Evolutionary conservation across 257 asterid species (phyloP), one percentile per base, ranked within the genome.

Genomic region (Knoxia roxburghii): DNA sequence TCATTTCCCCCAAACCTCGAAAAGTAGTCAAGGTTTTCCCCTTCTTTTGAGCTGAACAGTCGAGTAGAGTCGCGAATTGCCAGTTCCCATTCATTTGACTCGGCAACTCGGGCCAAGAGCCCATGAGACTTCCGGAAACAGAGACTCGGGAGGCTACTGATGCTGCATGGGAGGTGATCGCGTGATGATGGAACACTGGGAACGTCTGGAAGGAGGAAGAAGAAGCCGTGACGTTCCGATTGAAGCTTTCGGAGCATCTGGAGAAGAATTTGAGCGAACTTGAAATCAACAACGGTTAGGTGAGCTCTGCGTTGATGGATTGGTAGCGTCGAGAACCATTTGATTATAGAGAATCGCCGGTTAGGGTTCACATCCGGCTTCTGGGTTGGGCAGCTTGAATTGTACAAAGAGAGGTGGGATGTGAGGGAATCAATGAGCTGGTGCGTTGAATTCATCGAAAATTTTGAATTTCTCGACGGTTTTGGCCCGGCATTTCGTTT

Each of bases 231-330:
- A 65, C 95, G 96, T 45, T 61, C 61, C 7, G 83, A 72, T 39
- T 63, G 74, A 52, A 90, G 77, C 73, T 85, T 85, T 46, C 68
- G 78, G 64, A 79, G 78, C 97, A 93, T 93, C 70, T 86, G 90
- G 20, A 85, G 68, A 57, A 93, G 79, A 68, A 84, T 69, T 58
- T 84, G 72, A 23, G 85, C 71, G 80, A 88, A 85, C 71, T 75
- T 77, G 4, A 81, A 69, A 72, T 86, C 88, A 17, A 86, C 75
- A 18, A 64, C 66, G 6, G 97, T 88, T 6, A 93, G 84, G 65
- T 88, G 88, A 32, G 99, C 91, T 64, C 82, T 96, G 71, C 99
- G 95, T 40, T 93, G 97, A 79, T 83, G 80, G 52, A 85, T 77
- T 24, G 96, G 48, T 41, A 93, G 93, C 11, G 95, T 80, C 7